These are phyloP conservation scores for Akanthomyces lecanii DNA, from an alignment of 2,329 filamentous ascomycete genomes.

Conservation along the genomic window DNA sequence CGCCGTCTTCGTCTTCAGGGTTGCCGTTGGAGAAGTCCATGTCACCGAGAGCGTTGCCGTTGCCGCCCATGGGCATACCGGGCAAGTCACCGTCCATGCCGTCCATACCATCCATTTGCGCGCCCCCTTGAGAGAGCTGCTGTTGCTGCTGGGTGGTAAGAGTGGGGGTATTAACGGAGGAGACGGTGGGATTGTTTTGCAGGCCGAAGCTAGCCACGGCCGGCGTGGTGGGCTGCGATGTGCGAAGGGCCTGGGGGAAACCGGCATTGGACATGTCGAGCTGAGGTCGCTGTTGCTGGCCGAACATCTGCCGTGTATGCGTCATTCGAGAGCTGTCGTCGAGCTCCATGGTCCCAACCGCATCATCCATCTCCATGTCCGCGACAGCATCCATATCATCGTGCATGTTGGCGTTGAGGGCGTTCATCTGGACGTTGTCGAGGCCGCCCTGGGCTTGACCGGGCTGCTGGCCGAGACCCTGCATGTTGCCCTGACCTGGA, in stretches of 20 bases:
- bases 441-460: constrained; percentile 23
- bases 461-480: constrained; percentile 28
- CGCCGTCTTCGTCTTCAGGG: constrained; percentile 36
- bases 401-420: constrained; percentile 33
- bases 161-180: constrained; percentile 93
- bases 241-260: constrained; percentile 71
- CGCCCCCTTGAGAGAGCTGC: constrained; percentile 55
- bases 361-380: constrained; percentile 96
- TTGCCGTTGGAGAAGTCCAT: constrained; percentile 46
- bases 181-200: constrained; percentile 92
- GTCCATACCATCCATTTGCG: constrained; percentile 42
- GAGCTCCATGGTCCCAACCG: constrained; percentile 61
- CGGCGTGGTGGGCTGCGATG: constrained; percentile 82
- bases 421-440: constrained; percentile 37
- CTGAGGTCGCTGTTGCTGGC: constrained; percentile 61
- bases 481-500: constrained; percentile 28
- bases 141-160: constrained; percentile 74
- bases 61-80: constrained; percentile 57
- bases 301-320: constrained; percentile 65
- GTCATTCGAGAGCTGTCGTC: constrained; percentile 63
- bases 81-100: constrained; percentile 73
- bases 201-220: constrained; percentile 72
- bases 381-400: constrained; percentile 80
- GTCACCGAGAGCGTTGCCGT: constrained; percentile 46
- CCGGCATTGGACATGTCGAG: constrained; percentile 79